Evolutionary conservation across 148 eudicot genomes (phyloP).

Genomic region (Selenicereus undatus): DNA sequence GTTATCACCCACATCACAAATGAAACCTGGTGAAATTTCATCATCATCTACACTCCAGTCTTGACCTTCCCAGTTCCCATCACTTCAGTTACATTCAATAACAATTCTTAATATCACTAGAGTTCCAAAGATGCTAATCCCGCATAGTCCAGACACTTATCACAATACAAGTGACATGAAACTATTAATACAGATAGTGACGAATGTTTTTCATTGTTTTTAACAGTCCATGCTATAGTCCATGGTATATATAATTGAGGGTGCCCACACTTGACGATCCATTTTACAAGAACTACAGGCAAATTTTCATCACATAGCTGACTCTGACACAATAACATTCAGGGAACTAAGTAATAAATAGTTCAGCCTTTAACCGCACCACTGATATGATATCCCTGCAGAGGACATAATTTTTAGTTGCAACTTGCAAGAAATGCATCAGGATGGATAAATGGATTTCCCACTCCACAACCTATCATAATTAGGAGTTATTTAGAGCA

Average conservation of each 20-base stretch:
- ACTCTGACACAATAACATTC: too few species aligned
- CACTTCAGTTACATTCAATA: not conserved
- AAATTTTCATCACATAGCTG: too few species aligned
- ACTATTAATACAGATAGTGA: too few species aligned
- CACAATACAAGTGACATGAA: not conserved
- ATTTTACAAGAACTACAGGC: too few species aligned
- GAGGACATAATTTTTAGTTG: not conserved
- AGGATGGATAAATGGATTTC: not conserved
- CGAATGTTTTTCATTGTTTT: too few species aligned
- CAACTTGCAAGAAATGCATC: not conserved
- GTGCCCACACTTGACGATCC: too few species aligned
- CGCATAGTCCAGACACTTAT: not conserved
- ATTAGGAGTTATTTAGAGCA: not conserved
- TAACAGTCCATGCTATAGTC: too few species aligned
- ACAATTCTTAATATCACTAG: not conserved
- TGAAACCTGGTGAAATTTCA: not conserved
- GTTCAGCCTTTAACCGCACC: slow-evolving; percentile 2
- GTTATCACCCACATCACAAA: not conserved
- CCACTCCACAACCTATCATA: not conserved
- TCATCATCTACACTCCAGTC: not conserved
- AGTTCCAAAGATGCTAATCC: not conserved
- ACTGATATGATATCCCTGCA: not conserved
- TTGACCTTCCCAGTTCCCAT: not conserved
- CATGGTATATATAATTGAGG: too few species aligned
- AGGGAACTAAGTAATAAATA: too few species aligned